Evolutionary conservation across 306 rosid species (phyloP), one percentile per base, ranked within the genome.

Genomic region (Rubus parviflorus): DNA sequence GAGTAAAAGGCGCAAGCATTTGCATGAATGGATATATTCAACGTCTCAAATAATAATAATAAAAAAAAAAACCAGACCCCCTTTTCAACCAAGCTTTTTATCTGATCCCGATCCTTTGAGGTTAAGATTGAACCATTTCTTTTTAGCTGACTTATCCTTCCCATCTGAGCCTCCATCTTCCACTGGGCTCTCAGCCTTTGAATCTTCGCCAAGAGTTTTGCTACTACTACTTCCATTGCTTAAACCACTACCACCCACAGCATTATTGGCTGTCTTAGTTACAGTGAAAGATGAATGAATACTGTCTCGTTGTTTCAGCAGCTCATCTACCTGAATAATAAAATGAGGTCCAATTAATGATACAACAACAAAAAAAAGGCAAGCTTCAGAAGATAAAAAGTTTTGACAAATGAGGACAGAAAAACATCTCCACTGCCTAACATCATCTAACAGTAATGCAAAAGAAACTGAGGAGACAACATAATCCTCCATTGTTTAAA

Each of bases 111-210:
- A 86, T 56, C 86, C 89, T 80, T 85, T 86, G 74, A 91, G 85
- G 80, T 90, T 92, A 68, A 94, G 90, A 86, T 87, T 89, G 78
- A 91, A 96, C 99, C 99, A 96, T 86, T 91, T 96, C 98, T 92
- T 96, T 86, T 86, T 96, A 53, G 75, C 84, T 9, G 96, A 89
- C 85, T 85, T 90, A 68, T 95, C 98, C 88, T 88, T 96, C 52
- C 93, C 97, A 57, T 92, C 99, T 4, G 97, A 89, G 57, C 93
- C 81, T 73, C 96, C 97, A 60, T 92, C 99, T 42, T 92, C 97
- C 68, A 83, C 85, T 11, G 93, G 97, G 86, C 89, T 90, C 78
- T 89, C 97, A 0, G 43, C 88, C 73, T 75, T 89, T 57, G 88
- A 84, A 64, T 89, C 91, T 64, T 91, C 99, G 23, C 85, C 92